phyloP scores from a whole-genome alignment of 2,329 filamentous ascomycete genomes.

The Aureobasidium leucospermi region DNA sequence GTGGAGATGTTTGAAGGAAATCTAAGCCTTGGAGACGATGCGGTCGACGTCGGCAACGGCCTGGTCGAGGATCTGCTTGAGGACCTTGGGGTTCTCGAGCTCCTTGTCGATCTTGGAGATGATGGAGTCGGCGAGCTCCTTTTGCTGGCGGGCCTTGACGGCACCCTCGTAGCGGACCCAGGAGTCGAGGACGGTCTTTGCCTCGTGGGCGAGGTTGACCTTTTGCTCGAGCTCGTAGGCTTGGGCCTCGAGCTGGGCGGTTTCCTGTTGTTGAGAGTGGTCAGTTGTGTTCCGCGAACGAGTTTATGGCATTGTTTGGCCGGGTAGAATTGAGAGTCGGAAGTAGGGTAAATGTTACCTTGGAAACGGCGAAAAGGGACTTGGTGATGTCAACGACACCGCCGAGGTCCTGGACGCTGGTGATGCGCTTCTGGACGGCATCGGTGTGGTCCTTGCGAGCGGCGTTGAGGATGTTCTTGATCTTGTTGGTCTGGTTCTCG shows the following conservation, averaged over 20 bases:
- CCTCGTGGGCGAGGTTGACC: conserved; percentile 85
- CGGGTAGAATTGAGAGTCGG: background rate
- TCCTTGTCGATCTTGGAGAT: conserved; percentile 99
- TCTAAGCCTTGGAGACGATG: conserved; percentile 14
- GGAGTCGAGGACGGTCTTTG: conserved; percentile 90
- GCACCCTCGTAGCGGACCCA: conserved; percentile 98
- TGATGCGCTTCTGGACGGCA: conserved; percentile 90
- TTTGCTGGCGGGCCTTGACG: conserved; percentile 98
- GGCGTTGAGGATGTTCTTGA: conserved; percentile 89
- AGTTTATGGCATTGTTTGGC: background rate
- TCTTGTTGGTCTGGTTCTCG: conserved; percentile 78
- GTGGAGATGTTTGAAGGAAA: no score
- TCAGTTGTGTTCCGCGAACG: no score
- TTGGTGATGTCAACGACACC: conserved; percentile 96
- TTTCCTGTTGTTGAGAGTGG: conserved; percentile 58
- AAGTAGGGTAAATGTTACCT: conserved; percentile 50
- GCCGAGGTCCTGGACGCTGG: conserved; percentile 88
- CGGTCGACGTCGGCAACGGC: conserved; percentile 90
- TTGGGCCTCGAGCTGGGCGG: conserved; percentile 89
- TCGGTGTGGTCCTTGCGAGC: conserved; percentile 90
- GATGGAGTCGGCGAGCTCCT: conserved; percentile 83
- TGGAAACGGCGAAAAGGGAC: conserved; percentile 93
- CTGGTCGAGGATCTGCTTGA: conserved; percentile 97
- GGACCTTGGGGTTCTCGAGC: conserved; percentile 92
- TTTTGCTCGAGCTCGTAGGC: conserved; percentile 96